These are phyloP conservation scores for Pezicula neosporulosa DNA, from an alignment of 2,329 filamentous ascomycete genomes.

Conservation along the genomic window DNA sequence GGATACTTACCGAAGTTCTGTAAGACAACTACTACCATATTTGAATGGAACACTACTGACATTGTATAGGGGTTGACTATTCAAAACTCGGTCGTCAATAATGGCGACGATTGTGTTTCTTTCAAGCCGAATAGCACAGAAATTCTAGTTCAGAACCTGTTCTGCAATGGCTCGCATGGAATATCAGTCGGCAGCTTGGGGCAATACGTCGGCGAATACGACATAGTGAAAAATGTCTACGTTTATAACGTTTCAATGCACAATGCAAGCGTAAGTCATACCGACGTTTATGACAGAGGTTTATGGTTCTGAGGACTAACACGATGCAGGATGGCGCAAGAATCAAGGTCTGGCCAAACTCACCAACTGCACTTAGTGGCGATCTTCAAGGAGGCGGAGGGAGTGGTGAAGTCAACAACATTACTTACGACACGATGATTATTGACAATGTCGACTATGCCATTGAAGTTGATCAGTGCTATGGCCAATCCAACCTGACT, in stretches of 20 bases:
- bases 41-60: too few species aligned
- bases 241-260: constrained; percentile 58
- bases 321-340: constrained; percentile 57
- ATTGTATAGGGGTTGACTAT: constrained; percentile 51
- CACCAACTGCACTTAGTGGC: constrained; percentile 47
- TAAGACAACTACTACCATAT: not conserved
- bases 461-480: constrained; percentile 64
- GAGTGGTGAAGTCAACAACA: constrained; percentile 56
- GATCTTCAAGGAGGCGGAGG: constrained; percentile 66
- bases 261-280: constrained; percentile 42
- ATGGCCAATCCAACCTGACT: constrained; percentile 58
- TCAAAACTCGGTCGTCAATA: constrained; percentile 61
- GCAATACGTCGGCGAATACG: constrained; percentile 58
- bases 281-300: constrained; percentile 11
- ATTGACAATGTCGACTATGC: constrained; percentile 62
- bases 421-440: constrained; percentile 62
- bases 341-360: constrained; percentile 68
- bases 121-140: constrained; percentile 74
- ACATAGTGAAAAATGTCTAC: constrained; percentile 68
- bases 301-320: constrained; percentile 22
- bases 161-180: constrained; percentile 68
- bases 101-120: constrained; percentile 68
- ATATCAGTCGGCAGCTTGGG: constrained; percentile 71
- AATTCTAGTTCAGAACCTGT: constrained; percentile 62
- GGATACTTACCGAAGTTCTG: constrained; percentile 58